A percentile compares a stretch with the other conserved stretches of the same genome.
Evolutionary conservation across 345 rosid species (phyloP).

Genomic region (Rubroshorea leprosula): DNA sequence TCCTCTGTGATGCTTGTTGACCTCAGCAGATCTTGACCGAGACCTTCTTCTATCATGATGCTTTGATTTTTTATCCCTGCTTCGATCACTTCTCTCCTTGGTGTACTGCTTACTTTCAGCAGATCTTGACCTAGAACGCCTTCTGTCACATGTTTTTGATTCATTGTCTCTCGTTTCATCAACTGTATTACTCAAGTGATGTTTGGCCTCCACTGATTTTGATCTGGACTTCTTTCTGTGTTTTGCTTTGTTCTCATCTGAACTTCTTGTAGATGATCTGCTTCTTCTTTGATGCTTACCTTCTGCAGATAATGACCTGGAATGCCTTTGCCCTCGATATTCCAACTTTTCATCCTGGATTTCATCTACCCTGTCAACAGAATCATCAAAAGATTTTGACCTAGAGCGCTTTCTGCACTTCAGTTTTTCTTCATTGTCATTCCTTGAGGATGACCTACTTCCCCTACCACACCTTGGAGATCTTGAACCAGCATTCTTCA

Average conservation of each 20-base stretch:
- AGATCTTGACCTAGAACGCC: conserved; percentile 73
- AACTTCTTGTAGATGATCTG: conserved; percentile 30
- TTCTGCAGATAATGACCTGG: conserved; percentile 59
- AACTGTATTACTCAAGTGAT: conserved; percentile 9
- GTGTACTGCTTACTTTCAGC: conserved; percentile 39
- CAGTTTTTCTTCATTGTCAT: conserved; percentile 37
- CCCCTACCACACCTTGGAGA: conserved; percentile 58
- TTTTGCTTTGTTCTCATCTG: conserved; percentile 40
- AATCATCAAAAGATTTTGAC: conserved; percentile 51
- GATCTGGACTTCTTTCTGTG: conserved; percentile 35
- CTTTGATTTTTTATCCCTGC: conserved; percentile 48
- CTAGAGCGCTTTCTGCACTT: conserved; percentile 43
- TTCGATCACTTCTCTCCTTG: conserved; percentile 37
- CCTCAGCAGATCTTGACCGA: conserved; percentile 58
- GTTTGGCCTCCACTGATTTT: conserved; percentile 21
- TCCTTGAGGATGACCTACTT: conserved; percentile 46
- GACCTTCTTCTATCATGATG: conserved; percentile 53
- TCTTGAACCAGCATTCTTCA: conserved; percentile 46
- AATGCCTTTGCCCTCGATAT: conserved; percentile 34
- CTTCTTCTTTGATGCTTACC: conserved; percentile 30
- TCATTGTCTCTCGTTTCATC: conserved; percentile 38
- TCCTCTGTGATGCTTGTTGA: conserved; percentile 36
- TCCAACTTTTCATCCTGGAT: conserved; percentile 33
- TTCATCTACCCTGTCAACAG: conserved; percentile 33
- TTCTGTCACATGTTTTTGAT: conserved; percentile 37